Base-by-base conservation (phyloP, 2,329 filamentous ascomycete species). In the Zymoseptoria passerinii region DNA sequence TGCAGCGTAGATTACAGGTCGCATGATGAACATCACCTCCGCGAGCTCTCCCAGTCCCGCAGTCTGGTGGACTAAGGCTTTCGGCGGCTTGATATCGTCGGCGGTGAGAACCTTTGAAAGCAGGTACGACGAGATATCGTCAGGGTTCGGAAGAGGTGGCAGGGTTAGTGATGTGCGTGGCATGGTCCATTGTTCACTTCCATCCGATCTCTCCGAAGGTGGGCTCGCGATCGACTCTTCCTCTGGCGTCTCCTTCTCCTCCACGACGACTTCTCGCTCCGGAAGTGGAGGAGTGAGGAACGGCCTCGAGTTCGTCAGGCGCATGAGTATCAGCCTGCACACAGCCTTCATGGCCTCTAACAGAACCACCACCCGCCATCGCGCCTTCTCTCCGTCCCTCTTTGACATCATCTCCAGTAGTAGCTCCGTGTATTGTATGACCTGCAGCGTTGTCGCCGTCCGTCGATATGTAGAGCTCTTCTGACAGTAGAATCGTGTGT, bases 321-420 rank as follows among this genome's bases (percentile, higher is more conserved):
- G 85, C 70, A 96, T 78, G 54, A 97, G 79, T 40, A 95, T 75
- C 52, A 96, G 76, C 55, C 89, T 81, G 71, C 92, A 96, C 8
- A 94, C 66, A 2, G 92, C 92, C 74, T 97, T 97, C 70, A 94
- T 78, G 0, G 84, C 81, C 75, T 99, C 94, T 20, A 99, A 78
- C 3, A 95, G 71, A 9, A 97, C 85, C 5, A 97, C 84, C 0
- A 95, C 84, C 54, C 89, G 85, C 94, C 94, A 99, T 28, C 91
- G 84, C 27, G 87, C 76, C 68, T 83, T 85, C 73, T 95, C 91
- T 18, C 90, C 89, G 62, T 86, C 86, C 53, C 92, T 83, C 75
- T 95, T 95, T 28, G 92, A 92, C 28, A 88, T 84, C 94, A 99
- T 99, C 73, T 99, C 94, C 82, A 92, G 94, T n/a, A 99, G 77